Conservation (phyloP, 306 rosid species). For the Purshia tridentata region DNA sequence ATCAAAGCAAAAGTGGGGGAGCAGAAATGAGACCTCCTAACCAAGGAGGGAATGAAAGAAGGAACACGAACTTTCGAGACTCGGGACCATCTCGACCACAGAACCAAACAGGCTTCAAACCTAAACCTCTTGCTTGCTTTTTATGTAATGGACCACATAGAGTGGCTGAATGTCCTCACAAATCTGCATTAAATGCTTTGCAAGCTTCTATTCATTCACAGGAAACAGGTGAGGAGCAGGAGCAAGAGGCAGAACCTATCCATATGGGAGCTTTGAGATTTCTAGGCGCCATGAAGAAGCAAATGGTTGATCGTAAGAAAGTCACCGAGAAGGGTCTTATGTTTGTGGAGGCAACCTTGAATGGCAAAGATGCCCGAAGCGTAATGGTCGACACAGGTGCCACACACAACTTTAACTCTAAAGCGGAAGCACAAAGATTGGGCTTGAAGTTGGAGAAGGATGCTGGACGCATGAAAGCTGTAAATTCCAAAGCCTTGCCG, state of each 20-base stretch:
- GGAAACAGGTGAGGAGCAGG: not conserved
- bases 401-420: not conserved
- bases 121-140: not conserved
- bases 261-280: not conserved
- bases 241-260: not conserved
- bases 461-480: not conserved
- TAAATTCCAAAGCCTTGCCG: not conserved
- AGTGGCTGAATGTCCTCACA: not conserved
- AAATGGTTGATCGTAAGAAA: not conserved
- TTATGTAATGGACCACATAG: not conserved
- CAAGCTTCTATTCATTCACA: not conserved
- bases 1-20: not conserved
- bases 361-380: not conserved
- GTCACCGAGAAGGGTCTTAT: too few relatives aligned
- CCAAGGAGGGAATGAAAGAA: not conserved
- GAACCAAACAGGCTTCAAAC: not conserved
- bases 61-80: not conserved
- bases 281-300: too few relatives aligned
- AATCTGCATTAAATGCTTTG: not conserved
- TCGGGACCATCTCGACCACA: too few relatives aligned
- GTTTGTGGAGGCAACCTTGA: not conserved
- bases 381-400: not conserved
- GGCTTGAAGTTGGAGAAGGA: not conserved
- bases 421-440: not conserved
- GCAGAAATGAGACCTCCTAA: not conserved